Conservation (phyloP, 2,329 filamentous ascomycete species). For the Alternaria postmessia region DNA sequence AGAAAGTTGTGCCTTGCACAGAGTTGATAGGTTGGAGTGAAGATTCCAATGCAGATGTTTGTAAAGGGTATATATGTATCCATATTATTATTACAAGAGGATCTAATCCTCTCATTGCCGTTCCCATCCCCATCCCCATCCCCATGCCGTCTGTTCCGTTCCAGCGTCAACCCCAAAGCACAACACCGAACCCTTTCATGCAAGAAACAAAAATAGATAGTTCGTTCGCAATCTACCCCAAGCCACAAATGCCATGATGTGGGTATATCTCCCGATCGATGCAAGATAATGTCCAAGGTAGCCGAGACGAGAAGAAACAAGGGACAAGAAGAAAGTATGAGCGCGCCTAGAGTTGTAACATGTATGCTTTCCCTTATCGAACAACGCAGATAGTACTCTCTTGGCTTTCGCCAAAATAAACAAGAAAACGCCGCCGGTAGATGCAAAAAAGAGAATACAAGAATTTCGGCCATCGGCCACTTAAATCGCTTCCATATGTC, state of each 20-base stretch:
- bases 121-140: background rate
- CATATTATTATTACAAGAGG: conserved; percentile 10
- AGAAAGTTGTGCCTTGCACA: background rate
- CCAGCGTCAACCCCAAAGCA: background rate
- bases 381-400: background rate
- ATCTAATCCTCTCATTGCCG: background rate
- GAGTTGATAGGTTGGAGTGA: background rate
- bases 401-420: background rate
- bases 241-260: conserved; percentile 1
- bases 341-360: background rate
- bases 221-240: background rate
- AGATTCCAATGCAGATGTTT: background rate
- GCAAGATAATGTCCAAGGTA: background rate
- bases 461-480: conserved; percentile 7
- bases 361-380: conserved; percentile 16
- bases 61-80: conserved; percentile 1
- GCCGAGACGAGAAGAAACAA: background rate
- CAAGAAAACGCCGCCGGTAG: conserved; percentile 13
- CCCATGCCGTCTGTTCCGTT: background rate
- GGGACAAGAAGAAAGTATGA: background rate
- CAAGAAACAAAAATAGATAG: background rate
- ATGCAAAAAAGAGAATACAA: conserved; percentile 10
- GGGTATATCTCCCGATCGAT: conserved; percentile 6
- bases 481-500: conserved; percentile 22
- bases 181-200: conserved; percentile 4